Base-by-base conservation (phyloP, 2,329 filamentous ascomycete genomes). In the Cryphonectria carpinicola region DNA sequence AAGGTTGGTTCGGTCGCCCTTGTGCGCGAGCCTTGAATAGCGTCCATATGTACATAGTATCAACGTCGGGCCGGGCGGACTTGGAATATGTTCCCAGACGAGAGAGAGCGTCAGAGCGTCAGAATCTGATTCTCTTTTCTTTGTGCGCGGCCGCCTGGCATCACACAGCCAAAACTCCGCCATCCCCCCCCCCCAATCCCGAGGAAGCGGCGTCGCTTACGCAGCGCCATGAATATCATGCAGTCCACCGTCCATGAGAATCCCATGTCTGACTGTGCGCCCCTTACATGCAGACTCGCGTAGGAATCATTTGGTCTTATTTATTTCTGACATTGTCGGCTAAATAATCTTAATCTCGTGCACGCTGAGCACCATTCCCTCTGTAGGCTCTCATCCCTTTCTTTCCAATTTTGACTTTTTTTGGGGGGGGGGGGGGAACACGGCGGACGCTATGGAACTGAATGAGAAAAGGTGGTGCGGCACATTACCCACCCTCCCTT, bases 221-320 rank as follows among this genome's bases (percentile, higher is more conserved):
- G 61, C 61, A 64, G 61, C 61, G 61, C 61, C 61, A 28, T 32
- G n/a, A 46, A 63, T 63, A 64, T 64, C 39, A 19, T 61, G 32
- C 19, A 4, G 58, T 49, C 54, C 25, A 58, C 28, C 14, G 54
- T 14, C 25, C n/a, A 19, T 19, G 14, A 32, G 14, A 35, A n/a
- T n/a, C 1, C 10, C 35, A 39, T 32, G 35, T 61, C 58, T 61
- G 10, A 61, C 58, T 61, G 28, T 32, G 25, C 54, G 6, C 14
- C 25, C 25, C 54, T 19, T 14, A 14, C 35, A 3, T 58, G 28
- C 54, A 32, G 25, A 35, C 17, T 32, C 25, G 54, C 54, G 25
- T 58, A 32, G 54, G 54, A 58, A 8, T 32, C 25, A 19, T 58
- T 22, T 49, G 46, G 54, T 58, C 54, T 35, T 35, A 28, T 25